phyloP scores from a whole-genome alignment of 352 stramenopile genomes.

The Aphanomyces astaci region DNA sequence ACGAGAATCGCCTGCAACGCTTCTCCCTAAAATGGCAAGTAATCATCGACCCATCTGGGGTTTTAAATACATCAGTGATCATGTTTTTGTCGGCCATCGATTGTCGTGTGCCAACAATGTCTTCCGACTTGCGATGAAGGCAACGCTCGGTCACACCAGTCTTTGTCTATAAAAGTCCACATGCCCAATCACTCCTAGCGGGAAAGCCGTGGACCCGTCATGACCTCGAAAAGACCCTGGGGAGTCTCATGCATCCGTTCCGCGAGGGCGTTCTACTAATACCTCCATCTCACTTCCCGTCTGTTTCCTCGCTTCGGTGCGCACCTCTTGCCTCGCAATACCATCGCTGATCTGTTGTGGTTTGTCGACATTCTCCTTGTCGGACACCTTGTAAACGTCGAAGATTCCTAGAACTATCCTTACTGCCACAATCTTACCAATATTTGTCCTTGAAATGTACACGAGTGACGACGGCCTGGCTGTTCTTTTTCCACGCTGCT shows the following conservation, averaged over 20 bases:
- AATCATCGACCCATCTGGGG: constrained; percentile 24
- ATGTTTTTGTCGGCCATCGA: constrained; percentile 21
- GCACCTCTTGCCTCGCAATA: background rate
- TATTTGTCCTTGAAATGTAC: background rate
- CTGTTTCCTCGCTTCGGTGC: background rate
- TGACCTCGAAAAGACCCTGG: background rate
- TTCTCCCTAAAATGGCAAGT: background rate
- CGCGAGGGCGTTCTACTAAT: constrained; percentile 3
- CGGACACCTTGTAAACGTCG: background rate
- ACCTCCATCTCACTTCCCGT: background rate
- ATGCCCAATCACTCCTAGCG: background rate
- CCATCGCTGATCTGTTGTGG: background rate
- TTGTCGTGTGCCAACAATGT: constrained; percentile 6
- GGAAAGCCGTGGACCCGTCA: no score
- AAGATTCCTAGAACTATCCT: background rate
- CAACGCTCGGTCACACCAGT: no score
- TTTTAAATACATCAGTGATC: constrained; percentile 28
- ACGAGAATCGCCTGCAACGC: constrained; percentile 11
- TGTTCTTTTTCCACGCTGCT: background rate
- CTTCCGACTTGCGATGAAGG: constrained; percentile 21
- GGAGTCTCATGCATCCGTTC: background rate
- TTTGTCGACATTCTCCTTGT: background rate
- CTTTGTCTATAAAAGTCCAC: constrained; percentile 27
- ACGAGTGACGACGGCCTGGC: background rate
- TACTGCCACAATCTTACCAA: background rate